These are phyloP conservation scores for Didymella arachidicola DNA, from an alignment of 2,329 filamentous ascomycete genomes.

Conservation along the genomic window DNA sequence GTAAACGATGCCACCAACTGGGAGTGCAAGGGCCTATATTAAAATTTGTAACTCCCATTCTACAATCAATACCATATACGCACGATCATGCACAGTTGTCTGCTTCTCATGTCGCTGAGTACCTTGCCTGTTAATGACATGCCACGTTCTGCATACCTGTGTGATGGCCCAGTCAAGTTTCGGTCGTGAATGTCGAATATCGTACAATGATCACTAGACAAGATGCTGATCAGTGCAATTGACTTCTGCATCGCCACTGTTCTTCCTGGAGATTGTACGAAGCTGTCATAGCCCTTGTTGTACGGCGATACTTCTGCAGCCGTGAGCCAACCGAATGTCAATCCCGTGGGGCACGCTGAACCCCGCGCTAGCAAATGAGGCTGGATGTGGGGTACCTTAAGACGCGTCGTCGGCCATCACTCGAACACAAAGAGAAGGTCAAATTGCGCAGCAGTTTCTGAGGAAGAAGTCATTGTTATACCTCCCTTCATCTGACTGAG, in stretches of 20 bases:
- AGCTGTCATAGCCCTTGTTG: neutral
- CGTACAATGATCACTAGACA: neutral
- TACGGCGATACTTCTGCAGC: constrained; percentile 15
- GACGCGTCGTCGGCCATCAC: constrained; percentile 10
- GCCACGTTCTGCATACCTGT: neutral
- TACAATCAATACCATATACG: too few relatives aligned
- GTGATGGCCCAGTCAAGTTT: neutral
- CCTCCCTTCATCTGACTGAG: neutral
- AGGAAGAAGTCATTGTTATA: constrained; percentile 9
- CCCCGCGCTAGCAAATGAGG: constrained; percentile 32
- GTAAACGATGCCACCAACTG: constrained; percentile 36
- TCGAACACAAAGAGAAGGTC: constrained; percentile 13
- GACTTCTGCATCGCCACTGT: neutral
- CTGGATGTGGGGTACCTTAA: constrained; percentile 28
- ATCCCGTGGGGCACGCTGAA: constrained; percentile 3
- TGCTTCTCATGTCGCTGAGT: neutral
- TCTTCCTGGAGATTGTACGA: constrained; percentile 9
- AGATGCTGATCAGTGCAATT: neutral
- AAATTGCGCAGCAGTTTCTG: constrained; percentile 12
- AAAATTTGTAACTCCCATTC: neutral
- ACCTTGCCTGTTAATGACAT: neutral
- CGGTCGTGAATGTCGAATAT: neutral
- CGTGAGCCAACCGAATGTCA: constrained; percentile 9
- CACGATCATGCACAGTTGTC: neutral
- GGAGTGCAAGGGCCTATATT: constrained; percentile 38